Percentiles rank a stretch among this genome's conserved stretches.
phyloP scores from a whole-genome alignment of 805 yeast species.

The Ogataea ganodermae region DNA sequence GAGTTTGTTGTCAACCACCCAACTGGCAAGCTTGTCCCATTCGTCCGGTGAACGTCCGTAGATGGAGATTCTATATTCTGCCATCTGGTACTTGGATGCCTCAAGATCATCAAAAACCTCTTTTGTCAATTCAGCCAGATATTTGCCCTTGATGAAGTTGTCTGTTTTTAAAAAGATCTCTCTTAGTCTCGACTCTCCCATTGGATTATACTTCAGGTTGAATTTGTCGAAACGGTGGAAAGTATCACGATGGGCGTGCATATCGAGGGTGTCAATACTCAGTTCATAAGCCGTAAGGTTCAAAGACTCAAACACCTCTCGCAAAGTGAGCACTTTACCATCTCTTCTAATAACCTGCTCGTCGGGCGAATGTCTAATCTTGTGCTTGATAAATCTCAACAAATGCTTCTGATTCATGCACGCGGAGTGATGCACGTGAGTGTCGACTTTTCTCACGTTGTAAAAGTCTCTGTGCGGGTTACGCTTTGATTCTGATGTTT shows the following conservation, averaged over 20 bases:
- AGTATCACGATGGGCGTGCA: slow-evolving; percentile 99
- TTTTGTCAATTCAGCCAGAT: slow-evolving; percentile 88
- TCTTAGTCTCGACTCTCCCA: slow-evolving; percentile 96
- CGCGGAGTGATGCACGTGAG: slow-evolving; percentile 98
- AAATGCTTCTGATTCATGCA: slow-evolving; percentile 99
- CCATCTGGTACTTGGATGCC: slow-evolving; percentile 94
- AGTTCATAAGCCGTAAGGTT: slow-evolving; percentile 91
- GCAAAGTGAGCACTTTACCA: slow-evolving; percentile 80
- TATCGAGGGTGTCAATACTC: slow-evolving; percentile 94
- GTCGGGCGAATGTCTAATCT: slow-evolving; percentile 80
- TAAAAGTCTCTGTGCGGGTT: slow-evolving; percentile 98
- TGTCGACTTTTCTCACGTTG: slow-evolving; percentile 94
- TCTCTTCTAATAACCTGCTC: slow-evolving; percentile 95
- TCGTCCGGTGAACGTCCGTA: slow-evolving; percentile 89
- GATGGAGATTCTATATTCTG: slow-evolving; percentile 91
- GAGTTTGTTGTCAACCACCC: slow-evolving; percentile 93
- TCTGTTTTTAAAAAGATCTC: slow-evolving; percentile 96
- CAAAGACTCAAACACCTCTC: slow-evolving; percentile 89
- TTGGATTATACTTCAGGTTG: slow-evolving; percentile 94
- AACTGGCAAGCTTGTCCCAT: slow-evolving; percentile 93
- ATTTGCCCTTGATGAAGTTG: slow-evolving; percentile 83
- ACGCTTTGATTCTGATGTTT: slow-evolving; percentile 82
- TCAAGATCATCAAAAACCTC: slow-evolving; percentile 95
- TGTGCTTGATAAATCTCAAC: slow-evolving; percentile 90
- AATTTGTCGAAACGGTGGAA: slow-evolving; percentile 98